Evolutionary conservation across 768 basidiomycete genomes (phyloP), one percentile per base, ranked within the genome.

Genomic region (Agaricus bisporus): DNA sequence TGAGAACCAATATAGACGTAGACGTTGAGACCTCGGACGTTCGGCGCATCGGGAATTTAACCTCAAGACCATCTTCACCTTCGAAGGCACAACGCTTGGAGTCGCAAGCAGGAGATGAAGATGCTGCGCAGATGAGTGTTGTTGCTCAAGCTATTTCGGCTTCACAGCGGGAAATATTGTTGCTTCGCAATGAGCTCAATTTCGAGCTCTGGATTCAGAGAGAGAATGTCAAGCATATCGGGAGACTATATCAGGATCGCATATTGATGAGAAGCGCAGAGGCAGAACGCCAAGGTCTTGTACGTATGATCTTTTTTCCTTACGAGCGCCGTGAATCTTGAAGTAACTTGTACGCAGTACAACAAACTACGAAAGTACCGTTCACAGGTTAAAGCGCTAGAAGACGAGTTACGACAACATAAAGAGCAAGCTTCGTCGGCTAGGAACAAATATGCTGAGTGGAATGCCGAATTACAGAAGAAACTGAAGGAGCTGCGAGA

Each of bases 171-270:
- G 88, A 93, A 61, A 75, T 88, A 1, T 66, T 91, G 2, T 66
- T 91, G 26, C 71, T 93, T 26, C 76, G 86, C 46, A 90, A 83
- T 63, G 90, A 93, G 58, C 79, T 93, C 39, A 90, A 91, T 63
- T 90, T 92, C 56, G 88, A 93, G 69, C 72, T 85, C 22, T 94
- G 90, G 88, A 70, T 88, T 39, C 83, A 88, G 54, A 76, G 88
- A 58, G 85, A 91, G 67, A 90, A 91, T 55, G 78, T 86, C 48
- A 81, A 83, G 63, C 88, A 92, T 61, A 86, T 94, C 47, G 88
- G 85, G n/a, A 77, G 85, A 38, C 70, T 93, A 41, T 86, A 89
- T 60, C 79, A 85, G 58, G 85, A 89, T 58, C 82, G 81, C 29
- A 80, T 88, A 20, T 66, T 87, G 36, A 81, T 85, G 54, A 81